phyloP scores from a whole-genome alignment of 257 asterid species.

The Rauvolfia tetraphylla region DNA sequence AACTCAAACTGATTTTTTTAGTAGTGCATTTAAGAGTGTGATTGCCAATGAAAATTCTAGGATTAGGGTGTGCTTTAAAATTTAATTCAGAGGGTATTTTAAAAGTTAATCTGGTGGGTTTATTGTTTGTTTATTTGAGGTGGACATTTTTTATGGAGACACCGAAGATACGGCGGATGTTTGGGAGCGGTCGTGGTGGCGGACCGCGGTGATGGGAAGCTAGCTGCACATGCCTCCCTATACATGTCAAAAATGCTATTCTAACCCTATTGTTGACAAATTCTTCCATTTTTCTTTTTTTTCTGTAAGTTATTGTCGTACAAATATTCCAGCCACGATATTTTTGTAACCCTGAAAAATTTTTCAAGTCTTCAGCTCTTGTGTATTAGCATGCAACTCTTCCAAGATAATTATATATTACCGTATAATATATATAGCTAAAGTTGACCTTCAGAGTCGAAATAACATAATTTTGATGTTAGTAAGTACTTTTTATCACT shows the following conservation, averaged over 20 bases:
- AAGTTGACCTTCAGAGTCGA: no score
- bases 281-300: not conserved
- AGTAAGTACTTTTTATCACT: no score
- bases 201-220: slow-evolving; percentile 15
- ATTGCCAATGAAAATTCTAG: slow-evolving; percentile 3
- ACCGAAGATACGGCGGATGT: slow-evolving; percentile 28
- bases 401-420: no score
- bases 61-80: not conserved
- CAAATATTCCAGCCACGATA: not conserved
- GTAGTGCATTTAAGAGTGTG: slow-evolving; percentile 4
- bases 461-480: no score
- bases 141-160: slow-evolving; percentile 7
- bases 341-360: not conserved
- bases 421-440: no score
- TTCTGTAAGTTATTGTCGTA: not conserved
- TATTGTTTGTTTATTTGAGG: not conserved
- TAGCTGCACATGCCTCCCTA: slow-evolving; percentile 10
- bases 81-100: not conserved
- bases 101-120: not conserved
- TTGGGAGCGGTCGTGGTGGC: slow-evolving; percentile 21
- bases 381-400: no score
- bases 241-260: not conserved
- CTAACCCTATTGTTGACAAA: not conserved
- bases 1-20: slow-evolving; percentile 14
- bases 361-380: not conserved